These are phyloP conservation scores for Diplocarpon rosae DNA, from an alignment of 2,329 filamentous ascomycete genomes.

Conservation along the genomic window DNA sequence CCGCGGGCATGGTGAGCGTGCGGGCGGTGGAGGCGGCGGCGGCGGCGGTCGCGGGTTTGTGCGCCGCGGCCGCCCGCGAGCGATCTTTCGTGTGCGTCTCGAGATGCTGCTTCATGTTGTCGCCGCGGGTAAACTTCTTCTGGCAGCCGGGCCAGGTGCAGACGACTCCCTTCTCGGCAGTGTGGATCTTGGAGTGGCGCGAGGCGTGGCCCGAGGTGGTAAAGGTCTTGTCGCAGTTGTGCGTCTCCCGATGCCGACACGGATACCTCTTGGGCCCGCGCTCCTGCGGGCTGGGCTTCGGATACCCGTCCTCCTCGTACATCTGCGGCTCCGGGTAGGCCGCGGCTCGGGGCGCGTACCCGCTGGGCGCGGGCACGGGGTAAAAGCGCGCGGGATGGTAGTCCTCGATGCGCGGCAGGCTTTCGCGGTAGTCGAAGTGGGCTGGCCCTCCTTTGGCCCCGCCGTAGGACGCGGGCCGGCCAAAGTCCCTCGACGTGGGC, in stretches of 20 bases:
- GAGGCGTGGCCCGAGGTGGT: constrained; percentile 80
- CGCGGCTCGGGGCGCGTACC: constrained; percentile 2
- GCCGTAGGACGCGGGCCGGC: constrained; percentile 24
- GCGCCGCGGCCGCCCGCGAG: constrained; percentile 10
- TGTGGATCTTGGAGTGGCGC: constrained; percentile 75
- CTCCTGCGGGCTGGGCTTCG: constrained; percentile 7
- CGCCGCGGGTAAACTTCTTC: constrained; percentile 71
- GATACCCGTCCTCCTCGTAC: constrained; percentile 19
- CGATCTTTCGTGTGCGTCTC: constrained; percentile 61
- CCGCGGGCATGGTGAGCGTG: constrained; percentile 19
- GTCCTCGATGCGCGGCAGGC: constrained; percentile 7
- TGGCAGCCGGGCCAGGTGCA: constrained; percentile 59
- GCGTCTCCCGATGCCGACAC: constrained; percentile 60
- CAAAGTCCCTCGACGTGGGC: constrained; percentile 36
- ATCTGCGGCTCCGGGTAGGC: constrained; percentile 14
- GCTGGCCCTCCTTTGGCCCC: constrained; percentile 29
- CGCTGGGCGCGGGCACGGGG: neutral
- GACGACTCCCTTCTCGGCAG: constrained; percentile 64
- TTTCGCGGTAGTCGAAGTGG: constrained; percentile 27
- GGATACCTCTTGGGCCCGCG: constrained; percentile 51
- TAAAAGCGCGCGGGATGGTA: constrained; percentile 8
- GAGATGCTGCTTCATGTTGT: constrained; percentile 82
- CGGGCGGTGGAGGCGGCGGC: constrained; percentile 15
- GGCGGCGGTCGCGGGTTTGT: constrained; percentile 13
- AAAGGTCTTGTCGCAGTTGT: constrained; percentile 67